Evolutionary conservation across 441 rosid genomes (phyloP).

Genomic region (Erodium moschatum): DNA sequence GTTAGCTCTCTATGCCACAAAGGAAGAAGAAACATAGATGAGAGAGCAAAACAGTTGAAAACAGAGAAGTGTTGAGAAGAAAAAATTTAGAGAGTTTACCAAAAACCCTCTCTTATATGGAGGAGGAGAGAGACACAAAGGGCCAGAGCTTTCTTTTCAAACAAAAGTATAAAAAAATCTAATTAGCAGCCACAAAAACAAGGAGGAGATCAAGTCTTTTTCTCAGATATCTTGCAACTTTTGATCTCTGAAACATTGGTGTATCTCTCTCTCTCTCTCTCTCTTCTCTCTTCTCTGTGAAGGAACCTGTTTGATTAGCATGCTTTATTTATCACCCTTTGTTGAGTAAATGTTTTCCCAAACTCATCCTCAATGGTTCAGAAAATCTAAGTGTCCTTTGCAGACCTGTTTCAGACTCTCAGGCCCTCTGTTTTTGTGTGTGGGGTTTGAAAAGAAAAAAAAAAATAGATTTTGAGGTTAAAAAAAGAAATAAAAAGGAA

Average conservation of each 20-base stretch:
- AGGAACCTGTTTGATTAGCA: slow-evolving; percentile 50
- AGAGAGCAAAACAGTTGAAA: slow-evolving; percentile 3
- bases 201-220: slow-evolving; percentile 42
- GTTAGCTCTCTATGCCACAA: slow-evolving; percentile 5
- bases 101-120: not conserved
- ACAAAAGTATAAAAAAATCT: slow-evolving; percentile 26
- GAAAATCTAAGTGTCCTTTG: slow-evolving; percentile 44
- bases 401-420: slow-evolving; percentile 36
- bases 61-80: slow-evolving; percentile 4
- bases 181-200: slow-evolving; percentile 27
- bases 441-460: slow-evolving; percentile 23
- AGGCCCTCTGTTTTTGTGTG: slow-evolving; percentile 18
- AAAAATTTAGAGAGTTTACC: not conserved
- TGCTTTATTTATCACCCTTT: slow-evolving; percentile 23
- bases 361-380: slow-evolving; percentile 26
- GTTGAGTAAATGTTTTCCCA: slow-evolving; percentile 22
- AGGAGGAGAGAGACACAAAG: slow-evolving; percentile 21
- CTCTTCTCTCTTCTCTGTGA: slow-evolving; percentile 41
- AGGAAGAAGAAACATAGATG: slow-evolving; percentile 23
- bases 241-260: slow-evolving; percentile 31
- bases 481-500: slow-evolving; percentile 3
- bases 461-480: slow-evolving; percentile 16
- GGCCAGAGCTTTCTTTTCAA: slow-evolving; percentile 52
- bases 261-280: slow-evolving; percentile 23
- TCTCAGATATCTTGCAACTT: slow-evolving; percentile 33